Evolutionary conservation across 305 asterid genomes (phyloP), one percentile per base, ranked within the genome.

Genomic region (Nicotiana rustica): DNA sequence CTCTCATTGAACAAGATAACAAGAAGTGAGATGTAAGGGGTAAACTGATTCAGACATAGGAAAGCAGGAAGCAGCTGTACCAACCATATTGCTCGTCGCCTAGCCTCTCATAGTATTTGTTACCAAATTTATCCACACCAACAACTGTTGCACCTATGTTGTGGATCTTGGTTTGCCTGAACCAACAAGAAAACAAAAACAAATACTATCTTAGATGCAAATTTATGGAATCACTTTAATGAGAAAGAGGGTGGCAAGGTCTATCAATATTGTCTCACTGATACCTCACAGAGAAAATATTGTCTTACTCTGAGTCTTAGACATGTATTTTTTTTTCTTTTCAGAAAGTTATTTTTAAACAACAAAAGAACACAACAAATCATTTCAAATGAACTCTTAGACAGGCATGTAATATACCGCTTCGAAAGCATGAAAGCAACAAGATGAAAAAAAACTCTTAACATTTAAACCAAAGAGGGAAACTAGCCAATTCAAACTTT

Each of bases 161-260:
- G 88, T 96, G 99, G 79, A 96, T 91, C 93, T 95, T 96, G 49
- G 98, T 94, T 82, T 95, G 97, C 96, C 98, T 94, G 87, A 47
- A 83, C 64, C 65, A 52, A 82, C 64, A 73, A 73, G 15, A 55
- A 55, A 55, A 10, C 52, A 44, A 44, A 8, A 44, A 75, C 65
- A 75, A 75, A 25, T 52, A 52, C 44, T 15, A 52, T 75, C 5
- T 49, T 52, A 75, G 64, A 52, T 75, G 10, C 64, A 75, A 29
- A 75, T 6, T 52, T 49, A 73, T 15, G 65, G 18, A 57, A 57
- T 15, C 21, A 17, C 61, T 44, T 71, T 73, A 73, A 47, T n/a
- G 52, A 73, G 79, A 73, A 14, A 47, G 18, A 19, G 21, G 21
- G 80, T 75, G 64, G 65, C 78, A 44, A 71, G 61, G 61, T 47